These are phyloP conservation scores for Tremella mesenterica DNA, from an alignment of 768 basidiomycete species.

Conservation along the genomic window DNA sequence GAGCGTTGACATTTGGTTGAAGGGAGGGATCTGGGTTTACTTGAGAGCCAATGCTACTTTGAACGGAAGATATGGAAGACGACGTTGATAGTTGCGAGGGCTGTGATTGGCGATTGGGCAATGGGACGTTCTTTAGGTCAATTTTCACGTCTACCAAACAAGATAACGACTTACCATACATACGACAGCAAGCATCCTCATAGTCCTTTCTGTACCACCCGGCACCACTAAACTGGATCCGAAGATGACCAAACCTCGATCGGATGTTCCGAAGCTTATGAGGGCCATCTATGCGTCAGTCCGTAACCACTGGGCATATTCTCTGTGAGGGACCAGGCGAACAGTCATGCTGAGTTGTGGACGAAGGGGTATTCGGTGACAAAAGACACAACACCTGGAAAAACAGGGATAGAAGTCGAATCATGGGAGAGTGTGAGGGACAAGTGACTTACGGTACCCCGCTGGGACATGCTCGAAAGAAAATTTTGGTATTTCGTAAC, in stretches of 20 bases:
- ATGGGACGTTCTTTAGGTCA: constrained; percentile 6
- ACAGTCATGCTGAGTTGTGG: too few relatives aligned
- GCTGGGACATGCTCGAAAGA: neutral
- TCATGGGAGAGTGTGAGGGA: neutral
- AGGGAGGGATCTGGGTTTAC: too few relatives aligned
- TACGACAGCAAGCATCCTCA: constrained; percentile 18
- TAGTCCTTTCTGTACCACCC: constrained; percentile 5
- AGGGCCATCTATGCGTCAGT: constrained; percentile 12
- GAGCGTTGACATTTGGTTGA: too few relatives aligned
- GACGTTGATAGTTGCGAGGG: too few relatives aligned
- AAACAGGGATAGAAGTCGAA: too few relatives aligned
- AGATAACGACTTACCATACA: constrained; percentile 14
- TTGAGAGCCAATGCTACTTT: too few relatives aligned
- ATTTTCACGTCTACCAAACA: neutral
- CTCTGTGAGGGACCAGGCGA: too few relatives aligned
- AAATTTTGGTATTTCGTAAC: constrained; percentile 1
- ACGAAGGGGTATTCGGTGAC: too few relatives aligned
- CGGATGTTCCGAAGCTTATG: constrained; percentile 13
- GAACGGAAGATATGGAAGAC: too few relatives aligned
- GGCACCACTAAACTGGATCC: constrained; percentile 4
- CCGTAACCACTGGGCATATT: too few relatives aligned
- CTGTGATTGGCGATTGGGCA: constrained; percentile 4
- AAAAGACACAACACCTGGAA: too few relatives aligned
- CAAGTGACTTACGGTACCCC: neutral
- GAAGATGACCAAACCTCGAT: constrained; percentile 20